Percentiles rank a stretch among this genome's conserved stretches.
These are phyloP conservation scores for Drechslerella dactyloides DNA, from an alignment of 2,329 filamentous ascomycete species.

Conservation along the genomic window DNA sequence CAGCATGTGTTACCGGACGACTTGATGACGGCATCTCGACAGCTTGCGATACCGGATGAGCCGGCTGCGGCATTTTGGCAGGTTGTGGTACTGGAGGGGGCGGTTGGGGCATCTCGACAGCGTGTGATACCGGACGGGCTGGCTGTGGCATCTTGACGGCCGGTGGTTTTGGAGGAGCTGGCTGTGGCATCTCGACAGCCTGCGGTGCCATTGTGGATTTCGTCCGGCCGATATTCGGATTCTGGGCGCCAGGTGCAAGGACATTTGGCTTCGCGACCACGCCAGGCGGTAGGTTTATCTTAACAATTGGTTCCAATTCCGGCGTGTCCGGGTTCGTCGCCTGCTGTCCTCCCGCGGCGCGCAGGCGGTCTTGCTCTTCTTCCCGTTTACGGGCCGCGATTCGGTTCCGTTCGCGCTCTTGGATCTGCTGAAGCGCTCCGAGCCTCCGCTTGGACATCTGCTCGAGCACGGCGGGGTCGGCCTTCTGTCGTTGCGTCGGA, in stretches of 20 bases:
- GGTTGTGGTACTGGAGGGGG: slow-evolving; percentile 26
- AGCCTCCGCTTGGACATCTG: slow-evolving; percentile 36
- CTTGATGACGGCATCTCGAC: neutral
- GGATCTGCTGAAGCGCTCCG: slow-evolving; percentile 26
- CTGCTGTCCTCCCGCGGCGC: neutral
- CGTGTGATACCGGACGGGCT: too few relatives aligned
- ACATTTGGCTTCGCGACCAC: too few relatives aligned
- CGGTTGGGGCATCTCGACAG: too few relatives aligned
- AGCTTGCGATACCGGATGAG: neutral
- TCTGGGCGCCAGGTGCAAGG: too few relatives aligned
- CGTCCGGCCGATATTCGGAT: slow-evolving; percentile 9
- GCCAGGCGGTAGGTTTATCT: slow-evolving; percentile 36
- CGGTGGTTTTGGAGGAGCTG: neutral
- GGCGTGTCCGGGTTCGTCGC: neutral
- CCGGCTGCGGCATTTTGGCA: slow-evolving; percentile 23
- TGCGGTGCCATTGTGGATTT: slow-evolving; percentile 22
- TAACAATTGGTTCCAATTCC: slow-evolving; percentile 17
- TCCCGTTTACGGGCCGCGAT: slow-evolving; percentile 32
- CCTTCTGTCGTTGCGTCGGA: slow-evolving; percentile 16
- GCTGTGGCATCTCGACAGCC: slow-evolving; percentile 13
- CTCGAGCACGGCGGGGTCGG: slow-evolving; percentile 16
- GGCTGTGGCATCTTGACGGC: neutral
- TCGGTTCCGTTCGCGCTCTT: slow-evolving; percentile 25
- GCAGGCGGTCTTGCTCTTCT: slow-evolving; percentile 20
- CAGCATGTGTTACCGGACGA: neutral